Evolutionary conservation across 805 yeast species (phyloP).

Genomic region (Candida boidinii): DNA sequence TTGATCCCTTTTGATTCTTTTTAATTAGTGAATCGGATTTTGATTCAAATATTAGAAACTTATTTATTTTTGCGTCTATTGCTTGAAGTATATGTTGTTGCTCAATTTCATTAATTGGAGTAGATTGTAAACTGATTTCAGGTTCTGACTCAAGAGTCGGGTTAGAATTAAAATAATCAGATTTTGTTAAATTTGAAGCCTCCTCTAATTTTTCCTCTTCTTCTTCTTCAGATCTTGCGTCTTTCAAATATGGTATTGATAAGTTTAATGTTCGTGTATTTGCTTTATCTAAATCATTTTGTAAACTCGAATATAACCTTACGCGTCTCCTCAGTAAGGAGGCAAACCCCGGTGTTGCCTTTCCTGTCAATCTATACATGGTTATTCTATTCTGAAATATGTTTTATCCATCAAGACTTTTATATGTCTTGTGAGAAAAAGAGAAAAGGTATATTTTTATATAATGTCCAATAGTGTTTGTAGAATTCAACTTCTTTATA

Average conservation of each 20-base stretch:
- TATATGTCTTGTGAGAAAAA: no score
- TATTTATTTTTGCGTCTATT: not conserved
- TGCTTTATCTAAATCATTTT: slow-evolving; percentile 6
- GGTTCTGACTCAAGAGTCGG: slow-evolving; percentile 2
- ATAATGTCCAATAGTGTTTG: no score
- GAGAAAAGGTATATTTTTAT: no score
- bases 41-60: not conserved
- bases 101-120: not conserved
- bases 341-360: no score
- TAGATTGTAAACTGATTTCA: slow-evolving; percentile 1
- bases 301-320: slow-evolving; percentile 4
- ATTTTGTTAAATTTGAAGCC: slow-evolving; percentile 1
- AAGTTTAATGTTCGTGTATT: slow-evolving; percentile 7
- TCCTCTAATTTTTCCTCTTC: not conserved
- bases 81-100: not conserved
- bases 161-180: slow-evolving; percentile 5
- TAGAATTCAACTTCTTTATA: no score
- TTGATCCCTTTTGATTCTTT: not conserved
- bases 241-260: slow-evolving; percentile 4
- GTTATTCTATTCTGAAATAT: no score
- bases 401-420: no score
- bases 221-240: not conserved
- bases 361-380: no score
- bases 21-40: not conserved
- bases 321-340: no score